These are phyloP conservation scores for Coniochaeta hoffmannii DNA, from an alignment of 2,329 filamentous ascomycete genomes.

Conservation along the genomic window DNA sequence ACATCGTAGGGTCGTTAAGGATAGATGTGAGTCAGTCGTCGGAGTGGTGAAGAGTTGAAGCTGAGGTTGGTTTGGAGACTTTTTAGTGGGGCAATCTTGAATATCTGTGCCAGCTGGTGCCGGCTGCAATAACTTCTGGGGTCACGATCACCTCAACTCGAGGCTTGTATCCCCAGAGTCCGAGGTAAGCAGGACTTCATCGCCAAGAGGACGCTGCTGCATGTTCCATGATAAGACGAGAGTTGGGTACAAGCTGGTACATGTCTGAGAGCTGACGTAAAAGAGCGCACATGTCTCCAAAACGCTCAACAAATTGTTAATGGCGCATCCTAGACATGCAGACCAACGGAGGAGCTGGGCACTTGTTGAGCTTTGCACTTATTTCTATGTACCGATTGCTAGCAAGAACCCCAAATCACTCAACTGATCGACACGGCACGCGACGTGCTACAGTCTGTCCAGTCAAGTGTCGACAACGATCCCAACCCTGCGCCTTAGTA, in stretches of 20 bases:
- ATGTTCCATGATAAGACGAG: too few species aligned
- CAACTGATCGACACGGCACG: neutral
- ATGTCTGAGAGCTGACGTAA: too few species aligned
- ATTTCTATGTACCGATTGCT: neutral
- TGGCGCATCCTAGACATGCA: too few species aligned
- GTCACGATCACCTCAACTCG: too few species aligned
- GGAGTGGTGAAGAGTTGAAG: neutral
- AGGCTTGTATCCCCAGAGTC: too few species aligned
- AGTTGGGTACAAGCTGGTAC: too few species aligned
- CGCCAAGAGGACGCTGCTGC: too few species aligned
- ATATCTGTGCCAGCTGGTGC: neutral
- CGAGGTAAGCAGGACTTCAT: too few species aligned
- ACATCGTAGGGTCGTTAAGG: constrained; percentile 3
- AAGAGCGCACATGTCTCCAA: too few species aligned
- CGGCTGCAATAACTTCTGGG: too few species aligned
- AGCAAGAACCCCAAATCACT: neutral
- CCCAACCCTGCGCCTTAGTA: neutral
- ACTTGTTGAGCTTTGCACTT: neutral
- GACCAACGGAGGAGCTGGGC: too few species aligned
- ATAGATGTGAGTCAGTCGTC: neutral
- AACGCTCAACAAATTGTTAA: too few species aligned
- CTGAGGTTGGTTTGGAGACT: neutral
- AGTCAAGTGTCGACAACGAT: neutral
- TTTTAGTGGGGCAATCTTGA: neutral
- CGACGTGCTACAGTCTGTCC: neutral